Percentiles rank a stretch among this genome's conserved stretches.
phyloP scores from a whole-genome alignment of 495 filamentous ascomycete species.

The Cercophora newfieldiana region DNA sequence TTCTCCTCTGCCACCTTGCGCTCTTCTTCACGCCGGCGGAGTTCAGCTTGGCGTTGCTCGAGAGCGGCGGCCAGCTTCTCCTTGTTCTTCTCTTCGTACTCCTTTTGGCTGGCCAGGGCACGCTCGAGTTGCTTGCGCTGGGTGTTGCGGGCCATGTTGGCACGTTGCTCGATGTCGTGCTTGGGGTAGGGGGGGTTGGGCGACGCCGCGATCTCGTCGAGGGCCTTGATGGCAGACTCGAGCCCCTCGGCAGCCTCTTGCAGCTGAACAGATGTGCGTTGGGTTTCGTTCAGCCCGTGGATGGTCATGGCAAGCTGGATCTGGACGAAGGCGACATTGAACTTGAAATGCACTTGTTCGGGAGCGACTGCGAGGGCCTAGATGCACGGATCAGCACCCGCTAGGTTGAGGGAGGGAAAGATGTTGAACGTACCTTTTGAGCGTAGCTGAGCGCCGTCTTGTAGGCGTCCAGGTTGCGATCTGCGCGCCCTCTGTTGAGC shows the following conservation, averaged over 20 bases:
- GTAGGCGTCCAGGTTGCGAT: slow-evolving; percentile 76
- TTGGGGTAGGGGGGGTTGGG: slow-evolving; percentile 90
- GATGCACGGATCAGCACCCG: slow-evolving; percentile 25
- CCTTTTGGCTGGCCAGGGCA: slow-evolving; percentile 76
- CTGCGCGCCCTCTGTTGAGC: slow-evolving; percentile 80
- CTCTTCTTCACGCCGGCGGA: slow-evolving; percentile 67
- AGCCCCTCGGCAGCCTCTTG: slow-evolving; percentile 77
- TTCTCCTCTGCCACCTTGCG: slow-evolving; percentile 59
- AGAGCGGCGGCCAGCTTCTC: slow-evolving; percentile 75
- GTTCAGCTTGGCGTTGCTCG: slow-evolving; percentile 72
- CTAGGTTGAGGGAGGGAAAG: neutral
- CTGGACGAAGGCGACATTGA: slow-evolving; percentile 97
- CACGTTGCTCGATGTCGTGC: slow-evolving; percentile 86
- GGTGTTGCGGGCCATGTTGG: slow-evolving; percentile 94
- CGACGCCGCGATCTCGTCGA: slow-evolving; percentile 75
- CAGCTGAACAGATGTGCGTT: slow-evolving; percentile 76
- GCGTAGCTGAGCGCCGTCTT: slow-evolving; percentile 86
- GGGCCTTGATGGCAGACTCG: slow-evolving; percentile 80
- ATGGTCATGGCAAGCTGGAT: slow-evolving; percentile 85
- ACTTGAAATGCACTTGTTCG: slow-evolving; percentile 85
- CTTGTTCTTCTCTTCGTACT: slow-evolving; percentile 93
- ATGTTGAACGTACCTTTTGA: slow-evolving; percentile 54
- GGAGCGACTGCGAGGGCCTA: slow-evolving; percentile 75
- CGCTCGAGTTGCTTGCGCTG: slow-evolving; percentile 88
- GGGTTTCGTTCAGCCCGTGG: slow-evolving; percentile 69